Evolutionary conservation across 2,329 filamentous ascomycete species (phyloP).

Genomic region (Celoporthe dispersa): DNA sequence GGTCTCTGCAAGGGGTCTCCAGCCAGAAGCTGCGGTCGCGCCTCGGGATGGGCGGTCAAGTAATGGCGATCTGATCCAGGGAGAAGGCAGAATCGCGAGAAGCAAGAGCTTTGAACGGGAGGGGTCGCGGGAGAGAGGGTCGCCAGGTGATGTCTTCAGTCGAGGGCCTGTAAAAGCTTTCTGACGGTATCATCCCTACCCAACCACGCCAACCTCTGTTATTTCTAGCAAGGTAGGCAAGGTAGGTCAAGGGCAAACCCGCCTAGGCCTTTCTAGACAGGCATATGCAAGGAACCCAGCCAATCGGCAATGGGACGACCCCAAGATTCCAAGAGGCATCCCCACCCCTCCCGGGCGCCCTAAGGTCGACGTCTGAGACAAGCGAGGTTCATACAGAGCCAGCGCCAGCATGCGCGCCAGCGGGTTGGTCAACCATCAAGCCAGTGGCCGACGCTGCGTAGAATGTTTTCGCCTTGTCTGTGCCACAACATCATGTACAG

Average conservation of each 20-base stretch:
- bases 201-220: conserved; percentile 1
- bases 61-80: neutral
- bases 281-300: conserved; percentile 5
- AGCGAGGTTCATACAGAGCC: neutral
- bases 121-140: neutral
- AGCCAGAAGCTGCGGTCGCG: neutral
- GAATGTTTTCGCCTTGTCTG: neutral
- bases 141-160: neutral
- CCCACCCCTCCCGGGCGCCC: neutral
- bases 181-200: neutral
- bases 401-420: neutral
- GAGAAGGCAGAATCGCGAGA: no score
- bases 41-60: neutral
- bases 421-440: neutral
- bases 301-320: conserved; percentile 4
- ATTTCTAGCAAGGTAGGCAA: neutral
- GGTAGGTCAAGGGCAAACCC: neutral
- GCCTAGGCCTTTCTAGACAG: conserved; percentile 1
- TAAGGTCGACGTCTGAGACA: neutral
- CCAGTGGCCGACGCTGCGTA: neutral
- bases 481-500: neutral
- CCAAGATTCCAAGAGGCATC: neutral
- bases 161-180: neutral
- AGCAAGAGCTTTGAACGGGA: neutral
- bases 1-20: neutral